Conservation (phyloP, 1,284 basidiomycete genomes). For the Somion occarium region DNA sequence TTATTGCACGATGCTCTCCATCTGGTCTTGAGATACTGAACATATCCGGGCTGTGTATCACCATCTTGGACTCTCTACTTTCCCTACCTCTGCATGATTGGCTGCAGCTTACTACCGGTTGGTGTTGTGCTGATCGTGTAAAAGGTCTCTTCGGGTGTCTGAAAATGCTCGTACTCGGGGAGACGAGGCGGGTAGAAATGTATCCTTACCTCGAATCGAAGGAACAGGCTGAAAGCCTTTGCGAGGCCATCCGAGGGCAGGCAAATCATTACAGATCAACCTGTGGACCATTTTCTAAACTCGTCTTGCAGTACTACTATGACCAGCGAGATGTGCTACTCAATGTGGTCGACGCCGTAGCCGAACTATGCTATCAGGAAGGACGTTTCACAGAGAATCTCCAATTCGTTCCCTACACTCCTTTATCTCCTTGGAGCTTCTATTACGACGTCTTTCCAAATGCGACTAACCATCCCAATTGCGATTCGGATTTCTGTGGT, state of each 20-base stretch:
- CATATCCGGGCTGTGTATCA: not conserved
- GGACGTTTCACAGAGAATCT: not conserved
- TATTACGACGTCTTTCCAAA: not conserved
- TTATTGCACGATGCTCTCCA: not conserved
- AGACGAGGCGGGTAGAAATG: not conserved
- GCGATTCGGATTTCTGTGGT: too few species aligned
- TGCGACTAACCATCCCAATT: not conserved
- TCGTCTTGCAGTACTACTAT: not conserved
- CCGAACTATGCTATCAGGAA: not conserved
- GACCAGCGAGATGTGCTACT: not conserved
- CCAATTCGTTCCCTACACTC: not conserved
- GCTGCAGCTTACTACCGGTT: not conserved
- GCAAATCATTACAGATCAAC: not conserved
- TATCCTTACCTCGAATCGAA: not conserved
- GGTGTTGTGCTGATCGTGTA: not conserved
- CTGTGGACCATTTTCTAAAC: not conserved
- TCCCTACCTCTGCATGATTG: not conserved
- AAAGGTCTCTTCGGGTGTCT: not conserved
- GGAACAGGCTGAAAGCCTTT: not conserved
- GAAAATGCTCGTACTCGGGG: not conserved
- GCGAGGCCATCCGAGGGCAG: not conserved
- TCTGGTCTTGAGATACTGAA: not conserved
- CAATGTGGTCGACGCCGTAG: not conserved
- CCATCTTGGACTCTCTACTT: not conserved
- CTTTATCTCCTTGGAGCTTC: not conserved